These are phyloP conservation scores for Chromosphaera perkinsii DNA, from an alignment of 208 protist genomes.

Conservation along the genomic window DNA sequence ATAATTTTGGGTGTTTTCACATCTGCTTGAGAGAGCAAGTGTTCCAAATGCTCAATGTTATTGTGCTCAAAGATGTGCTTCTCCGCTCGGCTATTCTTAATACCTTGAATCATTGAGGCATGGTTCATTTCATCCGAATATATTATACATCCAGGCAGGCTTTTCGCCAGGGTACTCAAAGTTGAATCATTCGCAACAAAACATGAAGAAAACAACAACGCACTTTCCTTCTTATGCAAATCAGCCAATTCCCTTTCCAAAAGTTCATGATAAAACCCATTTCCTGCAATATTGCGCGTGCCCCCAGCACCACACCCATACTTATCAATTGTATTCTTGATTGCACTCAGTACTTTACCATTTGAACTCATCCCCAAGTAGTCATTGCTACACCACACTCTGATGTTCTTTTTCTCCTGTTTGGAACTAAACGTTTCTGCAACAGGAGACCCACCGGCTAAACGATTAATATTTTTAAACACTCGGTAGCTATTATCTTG, in stretches of 20 bases:
- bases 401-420: slow-evolving; percentile 30
- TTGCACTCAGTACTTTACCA: slow-evolving; percentile 54
- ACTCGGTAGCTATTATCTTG: slow-evolving; percentile 28
- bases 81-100: slow-evolving; percentile 64
- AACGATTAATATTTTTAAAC: slow-evolving; percentile 42
- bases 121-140: slow-evolving; percentile 92
- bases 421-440: slow-evolving; percentile 8
- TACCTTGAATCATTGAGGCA: slow-evolving; percentile 91
- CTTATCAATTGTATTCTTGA: slow-evolving; percentile 39
- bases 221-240: slow-evolving; percentile 83
- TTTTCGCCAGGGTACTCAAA: slow-evolving; percentile 61
- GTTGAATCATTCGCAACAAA: slow-evolving; percentile 85
- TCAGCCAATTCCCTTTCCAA: slow-evolving; percentile 82
- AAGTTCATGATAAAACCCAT: slow-evolving; percentile 49
- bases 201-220: slow-evolving; percentile 83
- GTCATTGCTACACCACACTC: slow-evolving; percentile 79
- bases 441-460: slow-evolving; percentile 22
- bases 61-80: slow-evolving; percentile 84
- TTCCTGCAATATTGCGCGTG: slow-evolving; percentile 77
- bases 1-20: slow-evolving; percentile 51
- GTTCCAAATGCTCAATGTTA: slow-evolving; percentile 80
- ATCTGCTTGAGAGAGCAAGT: slow-evolving; percentile 49
- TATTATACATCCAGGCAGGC: slow-evolving; percentile 60
- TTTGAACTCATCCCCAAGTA: slow-evolving; percentile 78
- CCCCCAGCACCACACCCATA: slow-evolving; percentile 71